Percentiles rank a stretch among this genome's conserved stretches.
These are phyloP conservation scores for Apiospora rasikravindrae DNA, from an alignment of 2,329 filamentous ascomycete genomes.

Conservation along the genomic window DNA sequence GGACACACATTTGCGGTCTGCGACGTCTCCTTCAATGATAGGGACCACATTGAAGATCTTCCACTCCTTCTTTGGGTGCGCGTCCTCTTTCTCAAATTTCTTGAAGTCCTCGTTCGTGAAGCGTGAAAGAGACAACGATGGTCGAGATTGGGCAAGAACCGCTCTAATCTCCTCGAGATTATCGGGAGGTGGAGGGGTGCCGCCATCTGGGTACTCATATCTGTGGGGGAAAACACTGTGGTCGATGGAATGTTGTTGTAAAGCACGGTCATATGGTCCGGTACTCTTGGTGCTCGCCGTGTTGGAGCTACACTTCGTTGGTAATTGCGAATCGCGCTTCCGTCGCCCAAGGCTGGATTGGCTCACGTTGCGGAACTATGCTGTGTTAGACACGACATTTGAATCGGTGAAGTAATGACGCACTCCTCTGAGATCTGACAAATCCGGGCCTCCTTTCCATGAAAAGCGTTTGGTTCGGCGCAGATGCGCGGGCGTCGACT, in stretches of 20 bases:
- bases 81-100: conserved; percentile 13
- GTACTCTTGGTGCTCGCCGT: neutral
- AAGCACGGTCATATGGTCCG: neutral
- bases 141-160: neutral
- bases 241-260: neutral
- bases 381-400: neutral
- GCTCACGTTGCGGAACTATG: neutral
- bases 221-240: neutral
- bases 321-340: neutral
- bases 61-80: neutral
- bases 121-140: conserved; percentile 10
- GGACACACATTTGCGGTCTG: neutral
- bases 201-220: neutral
- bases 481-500: neutral
- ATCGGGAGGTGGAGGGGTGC: neutral
- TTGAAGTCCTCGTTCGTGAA: conserved; percentile 18
- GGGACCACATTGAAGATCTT: neutral
- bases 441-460: neutral
- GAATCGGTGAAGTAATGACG: neutral
- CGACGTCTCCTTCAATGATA: neutral
- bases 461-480: neutral
- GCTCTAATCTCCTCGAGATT: conserved; percentile 17
- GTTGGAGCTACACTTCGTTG: neutral
- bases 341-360: neutral
- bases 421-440: neutral